Percentiles rank a stretch among this genome's conserved stretches.
Evolutionary conservation across 257 asterid genomes (phyloP).

Genomic region (Anisodus tanguticus): DNA sequence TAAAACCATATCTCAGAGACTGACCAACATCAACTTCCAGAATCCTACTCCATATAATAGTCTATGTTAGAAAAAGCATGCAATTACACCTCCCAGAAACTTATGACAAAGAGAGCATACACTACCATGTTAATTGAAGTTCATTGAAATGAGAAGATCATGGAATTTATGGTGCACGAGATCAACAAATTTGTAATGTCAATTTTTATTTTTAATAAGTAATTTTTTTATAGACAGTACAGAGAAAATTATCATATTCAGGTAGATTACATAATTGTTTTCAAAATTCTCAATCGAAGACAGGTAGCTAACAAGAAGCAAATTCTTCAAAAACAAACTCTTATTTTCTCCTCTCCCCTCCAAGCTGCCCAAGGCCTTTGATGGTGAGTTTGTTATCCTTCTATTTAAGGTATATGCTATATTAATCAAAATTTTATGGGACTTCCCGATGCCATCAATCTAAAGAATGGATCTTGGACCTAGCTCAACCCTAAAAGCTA

Average conservation of each 20-base stretch:
- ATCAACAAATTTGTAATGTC: not conserved
- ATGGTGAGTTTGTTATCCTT: not conserved
- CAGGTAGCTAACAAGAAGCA: constrained; percentile 1
- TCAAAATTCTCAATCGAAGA: not conserved
- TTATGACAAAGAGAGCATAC: not conserved
- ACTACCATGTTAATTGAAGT: not conserved
- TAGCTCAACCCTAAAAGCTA: no score
- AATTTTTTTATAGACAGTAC: not conserved
- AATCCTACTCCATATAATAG: not conserved
- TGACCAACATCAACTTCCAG: constrained; percentile 1
- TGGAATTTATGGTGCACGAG: not conserved
- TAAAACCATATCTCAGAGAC: not conserved
- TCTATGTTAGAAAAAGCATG: not conserved
- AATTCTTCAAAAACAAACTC: not conserved
- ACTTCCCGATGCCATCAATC: not conserved
- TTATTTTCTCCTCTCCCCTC: not conserved
- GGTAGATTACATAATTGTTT: not conserved
- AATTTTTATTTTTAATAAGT: not conserved
- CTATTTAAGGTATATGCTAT: not conserved
- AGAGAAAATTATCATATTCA: not conserved
- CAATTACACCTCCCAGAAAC: not conserved
- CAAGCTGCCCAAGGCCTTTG: not conserved
- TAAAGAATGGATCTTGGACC: no score
- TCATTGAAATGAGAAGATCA: not conserved
- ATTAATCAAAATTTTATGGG: not conserved